phyloP scores from a whole-genome alignment of 371 early-diverging fungal genomes.

The Mucor piriformis region DNA sequence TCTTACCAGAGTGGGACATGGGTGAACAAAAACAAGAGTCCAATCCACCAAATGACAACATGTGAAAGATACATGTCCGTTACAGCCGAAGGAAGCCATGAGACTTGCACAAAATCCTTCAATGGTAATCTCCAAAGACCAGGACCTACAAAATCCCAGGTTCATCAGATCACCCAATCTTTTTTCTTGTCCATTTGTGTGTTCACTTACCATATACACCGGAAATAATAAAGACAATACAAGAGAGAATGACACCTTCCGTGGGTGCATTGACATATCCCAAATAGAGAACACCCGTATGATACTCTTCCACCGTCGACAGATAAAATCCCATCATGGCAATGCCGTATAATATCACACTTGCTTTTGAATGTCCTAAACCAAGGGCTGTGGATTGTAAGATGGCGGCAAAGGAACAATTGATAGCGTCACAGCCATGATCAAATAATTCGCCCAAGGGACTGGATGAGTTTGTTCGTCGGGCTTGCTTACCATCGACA shows the following conservation, averaged over 20 bases:
- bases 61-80: conserved; percentile 52
- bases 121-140: conserved; percentile 36
- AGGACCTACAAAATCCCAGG: conserved; percentile 29
- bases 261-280: conserved; percentile 95
- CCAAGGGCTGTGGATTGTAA: conserved; percentile 86
- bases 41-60: conserved; percentile 60
- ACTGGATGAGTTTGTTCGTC: conserved; percentile 87
- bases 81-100: conserved; percentile 28
- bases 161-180: conserved; percentile 2
- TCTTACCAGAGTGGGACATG: conserved; percentile 71
- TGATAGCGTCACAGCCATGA: conserved; percentile 93
- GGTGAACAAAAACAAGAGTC: conserved; percentile 62
- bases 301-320: conserved; percentile 95
- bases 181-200: no score
- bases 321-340: conserved; percentile 87
- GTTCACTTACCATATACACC: conserved; percentile 67
- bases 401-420: conserved; percentile 85
- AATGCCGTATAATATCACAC: conserved; percentile 63
- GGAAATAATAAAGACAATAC: conserved; percentile 70
- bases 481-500: conserved; percentile 98
- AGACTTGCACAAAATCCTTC: conserved; percentile 9
- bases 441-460: conserved; percentile 97
- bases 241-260: conserved; percentile 88
- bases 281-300: conserved; percentile 90
- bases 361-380: conserved; percentile 75